Percentiles rank a stretch among this genome's conserved stretches.
These are phyloP conservation scores for Pulveroboletus sp. DNA, from an alignment of 768 basidiomycete species.

Conservation along the genomic window DNA sequence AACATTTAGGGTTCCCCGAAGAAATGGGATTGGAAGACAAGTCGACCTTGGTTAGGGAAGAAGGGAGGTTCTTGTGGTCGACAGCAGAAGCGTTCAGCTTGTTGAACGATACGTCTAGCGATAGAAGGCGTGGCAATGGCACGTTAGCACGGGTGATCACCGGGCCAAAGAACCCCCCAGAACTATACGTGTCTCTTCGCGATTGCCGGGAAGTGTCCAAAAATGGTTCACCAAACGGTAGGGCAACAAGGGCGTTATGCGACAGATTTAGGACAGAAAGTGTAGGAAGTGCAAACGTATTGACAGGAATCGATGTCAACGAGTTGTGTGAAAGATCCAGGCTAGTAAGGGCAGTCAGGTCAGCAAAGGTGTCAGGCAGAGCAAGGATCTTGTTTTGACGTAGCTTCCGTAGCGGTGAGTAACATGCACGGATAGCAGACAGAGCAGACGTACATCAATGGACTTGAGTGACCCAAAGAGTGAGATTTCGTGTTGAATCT, in stretches of 20 bases:
- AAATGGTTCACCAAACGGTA: slow-evolving; percentile 65
- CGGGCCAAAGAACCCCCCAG: slow-evolving; percentile 60
- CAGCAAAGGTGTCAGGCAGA: slow-evolving; percentile 62
- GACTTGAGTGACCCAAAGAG: slow-evolving; percentile 79
- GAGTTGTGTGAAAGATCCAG: slow-evolving; percentile 75
- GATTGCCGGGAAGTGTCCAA: slow-evolving; percentile 20
- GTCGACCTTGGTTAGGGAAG: slow-evolving; percentile 51
- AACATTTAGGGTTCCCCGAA: slow-evolving; percentile 22
- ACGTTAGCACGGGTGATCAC: slow-evolving; percentile 55
- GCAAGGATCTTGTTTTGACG: slow-evolving; percentile 65
- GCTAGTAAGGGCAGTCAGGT: slow-evolving; percentile 59
- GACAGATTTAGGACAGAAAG: slow-evolving; percentile 66
- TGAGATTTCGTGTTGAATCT: slow-evolving; percentile 78
- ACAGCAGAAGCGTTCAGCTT: slow-evolving; percentile 52
- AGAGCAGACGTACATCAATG: slow-evolving; percentile 56
- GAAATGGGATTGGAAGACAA: slow-evolving; percentile 67
- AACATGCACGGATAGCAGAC: not conserved
- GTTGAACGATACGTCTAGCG: slow-evolving; percentile 65
- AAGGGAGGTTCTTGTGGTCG: slow-evolving; percentile 49
- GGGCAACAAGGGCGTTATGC: slow-evolving; percentile 55
- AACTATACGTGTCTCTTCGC: slow-evolving; percentile 27
- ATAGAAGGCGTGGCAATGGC: slow-evolving; percentile 63
- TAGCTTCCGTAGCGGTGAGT: slow-evolving; percentile 40
- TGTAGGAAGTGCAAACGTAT: slow-evolving; percentile 64
- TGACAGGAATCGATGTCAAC: slow-evolving; percentile 55